These are phyloP conservation scores for Pythium folliculosum DNA, from an alignment of 352 stramenopile genomes.

Conservation along the genomic window DNA sequence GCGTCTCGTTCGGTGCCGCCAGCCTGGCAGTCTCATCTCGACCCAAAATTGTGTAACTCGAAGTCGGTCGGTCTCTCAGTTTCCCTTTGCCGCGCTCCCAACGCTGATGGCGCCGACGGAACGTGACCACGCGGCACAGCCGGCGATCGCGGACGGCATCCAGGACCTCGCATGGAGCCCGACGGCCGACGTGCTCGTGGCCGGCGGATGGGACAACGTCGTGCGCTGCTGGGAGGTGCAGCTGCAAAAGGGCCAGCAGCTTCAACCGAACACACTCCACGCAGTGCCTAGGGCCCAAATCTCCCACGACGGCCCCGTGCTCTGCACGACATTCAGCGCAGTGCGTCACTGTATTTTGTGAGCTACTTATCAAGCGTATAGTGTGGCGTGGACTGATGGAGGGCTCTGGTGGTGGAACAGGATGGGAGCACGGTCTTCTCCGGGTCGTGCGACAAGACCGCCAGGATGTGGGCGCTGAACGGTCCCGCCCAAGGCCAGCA, in stretches of 20 bases:
- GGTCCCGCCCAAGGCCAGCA: slow-evolving; percentile 72
- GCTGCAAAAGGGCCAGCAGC: slow-evolving; percentile 49
- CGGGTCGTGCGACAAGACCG: slow-evolving; percentile 92
- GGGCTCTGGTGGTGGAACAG: slow-evolving; percentile 39
- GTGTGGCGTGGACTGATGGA: neutral
- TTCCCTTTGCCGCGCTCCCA: no score
- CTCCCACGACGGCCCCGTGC: slow-evolving; percentile 88
- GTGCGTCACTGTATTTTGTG: slow-evolving; percentile 33
- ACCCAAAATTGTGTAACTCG: no score
- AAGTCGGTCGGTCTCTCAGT: no score
- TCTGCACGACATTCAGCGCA: slow-evolving; percentile 91
- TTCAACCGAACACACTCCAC: slow-evolving; percentile 39
- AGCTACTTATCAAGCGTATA: neutral
- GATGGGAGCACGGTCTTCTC: slow-evolving; percentile 94
- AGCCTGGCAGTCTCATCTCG: neutral
- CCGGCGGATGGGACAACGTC: slow-evolving; percentile 81
- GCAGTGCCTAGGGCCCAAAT: slow-evolving; percentile 81
- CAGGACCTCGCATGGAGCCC: slow-evolving; percentile 80
- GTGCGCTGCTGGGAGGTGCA: slow-evolving; percentile 87
- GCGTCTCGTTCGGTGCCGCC: neutral
- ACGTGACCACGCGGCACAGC: slow-evolving; percentile 69
- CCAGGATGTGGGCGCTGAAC: slow-evolving; percentile 95
- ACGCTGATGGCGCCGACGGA: neutral
- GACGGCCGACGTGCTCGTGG: slow-evolving; percentile 70
- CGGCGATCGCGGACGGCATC: slow-evolving; percentile 68